Evolutionary conservation across 768 basidiomycete genomes (phyloP).

Genomic region (Gloeostereum incarnatum): DNA sequence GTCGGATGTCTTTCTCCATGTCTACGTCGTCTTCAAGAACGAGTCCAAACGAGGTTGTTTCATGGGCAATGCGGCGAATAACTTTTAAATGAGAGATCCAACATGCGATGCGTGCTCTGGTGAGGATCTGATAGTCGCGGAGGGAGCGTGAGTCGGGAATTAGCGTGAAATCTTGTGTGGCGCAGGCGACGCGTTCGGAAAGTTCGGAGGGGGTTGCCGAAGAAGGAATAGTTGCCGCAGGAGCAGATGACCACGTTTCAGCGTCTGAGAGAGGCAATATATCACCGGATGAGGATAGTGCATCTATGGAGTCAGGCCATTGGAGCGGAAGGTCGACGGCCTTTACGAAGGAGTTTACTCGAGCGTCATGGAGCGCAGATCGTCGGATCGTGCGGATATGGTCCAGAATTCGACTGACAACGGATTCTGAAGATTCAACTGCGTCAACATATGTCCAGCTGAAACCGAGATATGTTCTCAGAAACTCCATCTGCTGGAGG

Average conservation of each 20-base stretch:
- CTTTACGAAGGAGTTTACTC: not conserved
- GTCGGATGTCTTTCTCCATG: conserved; percentile 59
- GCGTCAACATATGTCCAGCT: conserved; percentile 50
- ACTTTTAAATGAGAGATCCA: conserved; percentile 60
- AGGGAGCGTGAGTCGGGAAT: conserved; percentile 22
- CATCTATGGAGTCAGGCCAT: conserved; percentile 31
- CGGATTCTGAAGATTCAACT: conserved; percentile 23
- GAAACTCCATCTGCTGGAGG: conserved; percentile 44
- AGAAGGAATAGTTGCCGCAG: conserved; percentile 1
- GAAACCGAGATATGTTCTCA: conserved; percentile 36
- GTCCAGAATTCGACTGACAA: conserved; percentile 30
- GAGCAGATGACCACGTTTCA: not conserved
- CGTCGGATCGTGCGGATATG: conserved; percentile 20
- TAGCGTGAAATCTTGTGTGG: conserved; percentile 28
- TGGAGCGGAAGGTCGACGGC: conserved; percentile 12
- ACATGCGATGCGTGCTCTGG: conserved; percentile 54
- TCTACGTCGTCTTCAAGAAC: conserved; percentile 78
- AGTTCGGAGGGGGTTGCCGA: too few species aligned
- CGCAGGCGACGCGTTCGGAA: conserved; percentile 27
- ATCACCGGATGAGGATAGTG: conserved; percentile 12
- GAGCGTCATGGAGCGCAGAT: not conserved
- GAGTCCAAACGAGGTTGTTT: conserved; percentile 28
- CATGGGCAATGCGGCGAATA: conserved; percentile 29
- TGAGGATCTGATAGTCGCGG: conserved; percentile 42
- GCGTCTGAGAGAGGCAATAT: not conserved